Conservation (phyloP, 352 stramenopile species). For the Globisporangium nodosum region DNA sequence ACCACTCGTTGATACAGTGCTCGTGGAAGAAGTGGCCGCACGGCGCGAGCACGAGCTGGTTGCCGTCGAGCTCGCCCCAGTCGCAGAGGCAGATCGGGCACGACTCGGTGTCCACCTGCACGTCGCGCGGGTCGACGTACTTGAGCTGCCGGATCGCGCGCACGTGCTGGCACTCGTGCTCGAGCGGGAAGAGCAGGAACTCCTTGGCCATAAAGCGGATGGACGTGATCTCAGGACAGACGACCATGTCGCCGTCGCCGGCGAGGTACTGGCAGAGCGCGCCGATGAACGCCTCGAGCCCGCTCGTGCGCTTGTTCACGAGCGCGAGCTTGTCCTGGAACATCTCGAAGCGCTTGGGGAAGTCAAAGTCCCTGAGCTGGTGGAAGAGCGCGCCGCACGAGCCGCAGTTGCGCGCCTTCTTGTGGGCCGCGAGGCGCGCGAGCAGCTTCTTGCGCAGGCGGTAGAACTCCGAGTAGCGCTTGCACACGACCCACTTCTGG, state of each 20-base stretch:
- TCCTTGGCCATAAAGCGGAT: slow-evolving; percentile 76
- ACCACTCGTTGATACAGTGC: slow-evolving; percentile 88
- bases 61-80: slow-evolving; percentile 79
- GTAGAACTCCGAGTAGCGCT: slow-evolving; percentile 85
- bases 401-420: slow-evolving; percentile 42
- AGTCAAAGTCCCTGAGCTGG: slow-evolving; percentile 65
- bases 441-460: slow-evolving; percentile 72
- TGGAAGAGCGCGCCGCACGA: slow-evolving; percentile 48
- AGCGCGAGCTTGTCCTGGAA: slow-evolving; percentile 64
- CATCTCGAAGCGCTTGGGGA: slow-evolving; percentile 66
- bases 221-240: slow-evolving; percentile 62
- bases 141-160: slow-evolving; percentile 77
- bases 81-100: slow-evolving; percentile 83
- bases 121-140: slow-evolving; percentile 79
- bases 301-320: slow-evolving; percentile 54
- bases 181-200: slow-evolving; percentile 76
- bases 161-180: slow-evolving; percentile 78
- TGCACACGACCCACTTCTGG: slow-evolving; percentile 86
- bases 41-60: slow-evolving; percentile 71
- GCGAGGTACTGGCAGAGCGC: slow-evolving; percentile 67
- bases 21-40: slow-evolving; percentile 87
- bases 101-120: slow-evolving; percentile 73
- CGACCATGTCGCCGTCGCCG: slow-evolving; percentile 34
- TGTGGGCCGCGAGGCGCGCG: slow-evolving; percentile 47
- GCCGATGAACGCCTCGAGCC: slow-evolving; percentile 76